Percentiles rank a stretch among this genome's conserved stretches.
Conservation (phyloP, 2,329 filamentous ascomycete genomes). For the Colletotrichum orchidophilum region DNA sequence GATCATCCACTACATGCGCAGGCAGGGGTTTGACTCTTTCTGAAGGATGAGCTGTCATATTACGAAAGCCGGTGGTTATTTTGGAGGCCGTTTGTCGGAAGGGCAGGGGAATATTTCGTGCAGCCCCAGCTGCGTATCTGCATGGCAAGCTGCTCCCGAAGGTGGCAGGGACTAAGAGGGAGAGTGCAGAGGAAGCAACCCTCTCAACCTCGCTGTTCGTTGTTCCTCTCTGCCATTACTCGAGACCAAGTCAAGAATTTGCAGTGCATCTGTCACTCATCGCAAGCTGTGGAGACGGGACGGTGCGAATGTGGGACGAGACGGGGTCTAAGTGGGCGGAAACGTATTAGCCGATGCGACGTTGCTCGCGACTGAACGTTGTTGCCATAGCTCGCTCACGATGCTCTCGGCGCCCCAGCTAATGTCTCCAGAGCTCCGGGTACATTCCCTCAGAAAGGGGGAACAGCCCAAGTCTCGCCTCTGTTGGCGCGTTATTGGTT, state of each 20-base stretch:
- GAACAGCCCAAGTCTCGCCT: neutral
- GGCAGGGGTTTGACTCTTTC: neutral
- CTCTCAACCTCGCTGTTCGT: too few relatives aligned
- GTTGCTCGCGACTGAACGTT: neutral
- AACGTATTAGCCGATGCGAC: neutral
- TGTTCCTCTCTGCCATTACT: neutral
- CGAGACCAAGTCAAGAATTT: neutral
- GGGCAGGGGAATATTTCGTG: constrained; percentile 15
- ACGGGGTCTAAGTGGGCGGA: neutral
- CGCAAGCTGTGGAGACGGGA: neutral
- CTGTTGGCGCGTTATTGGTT: neutral
- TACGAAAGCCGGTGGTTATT: constrained; percentile 4
- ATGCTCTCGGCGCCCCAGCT: neutral
- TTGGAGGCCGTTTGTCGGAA: constrained; percentile 2
- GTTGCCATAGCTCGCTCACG: neutral
- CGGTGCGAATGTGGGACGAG: neutral
- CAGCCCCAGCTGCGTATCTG: constrained; percentile 14
- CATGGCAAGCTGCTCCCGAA: constrained; percentile 6
- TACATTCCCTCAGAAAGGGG: neutral
- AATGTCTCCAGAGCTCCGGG: neutral
- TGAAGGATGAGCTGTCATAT: constrained; percentile 21
- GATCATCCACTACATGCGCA: constrained; percentile 1
- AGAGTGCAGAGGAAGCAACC: neutral
- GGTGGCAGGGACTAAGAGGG: neutral
- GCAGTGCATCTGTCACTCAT: neutral